Conservation (phyloP, 2,329 filamentous ascomycete species). For the Akanthomyces uredinophilus region DNA sequence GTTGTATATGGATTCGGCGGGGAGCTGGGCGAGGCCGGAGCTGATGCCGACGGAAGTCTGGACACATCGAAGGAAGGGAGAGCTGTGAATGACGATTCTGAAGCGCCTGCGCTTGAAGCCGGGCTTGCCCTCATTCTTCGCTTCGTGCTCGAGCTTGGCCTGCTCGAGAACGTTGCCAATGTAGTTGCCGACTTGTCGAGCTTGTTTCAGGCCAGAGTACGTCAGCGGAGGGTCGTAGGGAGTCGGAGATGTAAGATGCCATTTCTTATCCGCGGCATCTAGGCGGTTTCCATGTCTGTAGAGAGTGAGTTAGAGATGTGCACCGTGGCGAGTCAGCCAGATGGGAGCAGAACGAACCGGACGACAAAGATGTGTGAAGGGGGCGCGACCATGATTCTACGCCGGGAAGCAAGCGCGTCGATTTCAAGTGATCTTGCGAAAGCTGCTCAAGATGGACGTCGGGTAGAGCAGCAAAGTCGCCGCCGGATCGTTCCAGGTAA, state of each 20-base stretch:
- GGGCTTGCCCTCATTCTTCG: constrained; percentile 20
- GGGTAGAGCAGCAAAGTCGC: neutral
- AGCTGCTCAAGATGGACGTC: neutral
- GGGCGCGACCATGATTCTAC: constrained; percentile 34
- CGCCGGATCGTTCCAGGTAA: neutral
- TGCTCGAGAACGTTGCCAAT: constrained; percentile 69
- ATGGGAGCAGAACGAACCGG: constrained; percentile 29
- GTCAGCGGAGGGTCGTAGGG: constrained; percentile 95
- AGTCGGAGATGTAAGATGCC: constrained; percentile 87
- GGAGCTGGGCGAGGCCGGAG: constrained; percentile 67
- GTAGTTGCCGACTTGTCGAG: constrained; percentile 71
- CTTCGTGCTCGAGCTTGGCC: constrained; percentile 41
- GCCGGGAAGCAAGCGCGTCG: neutral
- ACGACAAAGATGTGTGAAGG: constrained; percentile 41
- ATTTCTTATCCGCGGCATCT: constrained; percentile 89
- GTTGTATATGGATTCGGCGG: constrained; percentile 28
- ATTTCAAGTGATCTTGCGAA: neutral
- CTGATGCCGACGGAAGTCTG: constrained; percentile 88
- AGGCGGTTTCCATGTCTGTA: constrained; percentile 83
- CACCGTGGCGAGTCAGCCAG: neutral
- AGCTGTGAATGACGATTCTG: constrained; percentile 82
- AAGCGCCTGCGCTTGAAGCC: constrained; percentile 52
- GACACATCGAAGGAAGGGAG: constrained; percentile 88
- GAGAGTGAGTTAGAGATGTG: neutral
- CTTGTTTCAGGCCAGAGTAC: constrained; percentile 89